Evolutionary conservation across 495 filamentous ascomycete genomes (phyloP), one percentile per base, ranked within the genome.

Genomic region (Penicillium angulare): DNA sequence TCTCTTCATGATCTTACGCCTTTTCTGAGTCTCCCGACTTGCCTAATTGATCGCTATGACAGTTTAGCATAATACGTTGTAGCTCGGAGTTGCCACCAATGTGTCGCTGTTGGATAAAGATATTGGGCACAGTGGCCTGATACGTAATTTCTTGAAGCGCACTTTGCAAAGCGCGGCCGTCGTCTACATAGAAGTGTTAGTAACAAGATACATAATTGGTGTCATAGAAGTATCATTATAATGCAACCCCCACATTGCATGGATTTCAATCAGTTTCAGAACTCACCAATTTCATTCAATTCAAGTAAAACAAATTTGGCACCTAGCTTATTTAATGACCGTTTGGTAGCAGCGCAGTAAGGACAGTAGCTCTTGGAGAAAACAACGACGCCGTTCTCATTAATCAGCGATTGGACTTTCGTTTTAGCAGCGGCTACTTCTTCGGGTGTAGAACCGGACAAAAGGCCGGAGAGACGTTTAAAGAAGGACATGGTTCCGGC

Each of bases 291-390:
- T 77, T 92, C 77, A 75, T 95, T 89, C 52, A 95, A 74, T 75
- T 95, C 90, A 47, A 90, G 74, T 29, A 73, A 51, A 62, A 77
- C 82, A 68, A 82, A 86, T 61, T 86, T 87, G 51, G 86, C 88
- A 55, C 82, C 81, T 54, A 78, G 31, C 31, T 80, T 71, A 60
- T 73, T 77, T 55, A 95, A 75, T 41, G 87, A 76, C 7, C 64
- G 41, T 78, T 93, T 93, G 33, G 84, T 77, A 39, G 87, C 77
- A 41, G 64, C 71, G 76, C 89, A 93, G 79, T 91, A 88, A 3
- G 89, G 89, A 78, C 90, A 95, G 68, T 84, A 91, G 12, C 82
- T 85, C 74, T 95, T 95, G 66, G 79, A 85, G 78, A 95, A 95
- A 54, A 95, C 84, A 50, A 88, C 89, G 90, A 26, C 18, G 15